Percentiles rank a stretch among this genome's conserved stretches.
Evolutionary conservation across 208 protist genomes (phyloP).

Genomic region (Trichomonas vaginalis): DNA sequence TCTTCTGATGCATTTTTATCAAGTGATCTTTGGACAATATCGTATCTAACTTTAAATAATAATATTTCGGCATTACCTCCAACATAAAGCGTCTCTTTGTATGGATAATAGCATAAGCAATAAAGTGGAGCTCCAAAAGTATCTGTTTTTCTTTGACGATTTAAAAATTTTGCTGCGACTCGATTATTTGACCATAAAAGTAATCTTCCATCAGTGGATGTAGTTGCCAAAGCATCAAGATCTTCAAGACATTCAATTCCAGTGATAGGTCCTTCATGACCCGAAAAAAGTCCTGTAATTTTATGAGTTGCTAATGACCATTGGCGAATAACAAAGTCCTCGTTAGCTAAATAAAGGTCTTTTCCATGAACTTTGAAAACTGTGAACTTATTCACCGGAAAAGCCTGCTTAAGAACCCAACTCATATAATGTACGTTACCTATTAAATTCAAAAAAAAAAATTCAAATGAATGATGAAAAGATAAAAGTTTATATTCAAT

Average conservation of each 20-base stretch:
- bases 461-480: too few relatives aligned
- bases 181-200: not conserved
- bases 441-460: too few relatives aligned
- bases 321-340: not conserved
- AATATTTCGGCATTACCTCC: not conserved
- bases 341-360: not conserved
- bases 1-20: not conserved
- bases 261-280: not conserved
- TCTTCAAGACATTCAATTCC: not conserved
- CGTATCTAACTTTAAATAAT: not conserved
- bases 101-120: not conserved
- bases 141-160: not conserved
- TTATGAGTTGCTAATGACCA: not conserved
- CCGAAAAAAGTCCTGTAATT: not conserved
- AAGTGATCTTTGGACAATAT: not conserved
- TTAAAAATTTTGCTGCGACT: not conserved
- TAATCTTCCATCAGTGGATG: not conserved
- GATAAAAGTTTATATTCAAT: too few relatives aligned
- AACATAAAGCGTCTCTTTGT: not conserved
- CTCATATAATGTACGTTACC: not conserved
- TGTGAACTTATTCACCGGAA: not conserved
- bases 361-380: not conserved
- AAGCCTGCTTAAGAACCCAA: not conserved
- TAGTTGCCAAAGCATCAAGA: not conserved
- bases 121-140: not conserved